These are phyloP conservation scores for Fusarium napiforme DNA, from an alignment of 2,329 filamentous ascomycete species.

Conservation along the genomic window DNA sequence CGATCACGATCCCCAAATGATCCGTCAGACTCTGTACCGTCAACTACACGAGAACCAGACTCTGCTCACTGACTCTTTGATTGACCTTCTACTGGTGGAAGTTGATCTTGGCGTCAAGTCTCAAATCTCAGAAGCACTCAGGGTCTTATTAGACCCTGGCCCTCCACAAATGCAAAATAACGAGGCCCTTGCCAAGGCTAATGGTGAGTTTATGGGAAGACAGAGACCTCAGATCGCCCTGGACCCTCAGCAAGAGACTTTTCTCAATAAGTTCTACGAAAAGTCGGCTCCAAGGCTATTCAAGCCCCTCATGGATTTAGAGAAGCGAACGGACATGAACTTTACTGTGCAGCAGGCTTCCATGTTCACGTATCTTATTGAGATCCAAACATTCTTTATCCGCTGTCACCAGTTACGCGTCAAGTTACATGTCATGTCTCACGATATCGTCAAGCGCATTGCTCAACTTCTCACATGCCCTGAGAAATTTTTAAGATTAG, in stretches of 20 bases:
- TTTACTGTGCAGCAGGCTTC: slow-evolving; percentile 86
- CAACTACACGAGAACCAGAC: slow-evolving; percentile 88
- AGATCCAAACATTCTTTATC: slow-evolving; percentile 94
- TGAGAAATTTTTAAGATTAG: slow-evolving; percentile 92
- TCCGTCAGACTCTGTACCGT: slow-evolving; percentile 91
- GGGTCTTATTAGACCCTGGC: slow-evolving; percentile 85
- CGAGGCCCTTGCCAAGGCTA: slow-evolving; percentile 70
- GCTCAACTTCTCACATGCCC: slow-evolving; percentile 83
- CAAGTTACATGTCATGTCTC: slow-evolving; percentile 86
- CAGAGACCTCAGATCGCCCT: slow-evolving; percentile 62
- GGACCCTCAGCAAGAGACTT: slow-evolving; percentile 83
- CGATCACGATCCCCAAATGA: slow-evolving; percentile 94
- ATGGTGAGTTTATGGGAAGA: slow-evolving; percentile 75
- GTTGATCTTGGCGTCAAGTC: slow-evolving; percentile 94
- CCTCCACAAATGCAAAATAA: slow-evolving; percentile 54
- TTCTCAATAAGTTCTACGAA: slow-evolving; percentile 91
- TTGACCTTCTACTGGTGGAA: slow-evolving; percentile 90
- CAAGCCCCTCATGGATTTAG: slow-evolving; percentile 83
- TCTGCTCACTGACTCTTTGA: slow-evolving; percentile 89
- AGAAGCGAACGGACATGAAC: slow-evolving; percentile 73
- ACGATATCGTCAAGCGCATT: slow-evolving; percentile 82
- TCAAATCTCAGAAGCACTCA: slow-evolving; percentile 94
- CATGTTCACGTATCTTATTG: slow-evolving; percentile 90
- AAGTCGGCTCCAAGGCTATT: slow-evolving; percentile 87
- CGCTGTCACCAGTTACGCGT: slow-evolving; percentile 87